These are phyloP conservation scores for Uncinocarpus reesii DNA, from an alignment of 2,329 filamentous ascomycete species.

Conservation along the genomic window DNA sequence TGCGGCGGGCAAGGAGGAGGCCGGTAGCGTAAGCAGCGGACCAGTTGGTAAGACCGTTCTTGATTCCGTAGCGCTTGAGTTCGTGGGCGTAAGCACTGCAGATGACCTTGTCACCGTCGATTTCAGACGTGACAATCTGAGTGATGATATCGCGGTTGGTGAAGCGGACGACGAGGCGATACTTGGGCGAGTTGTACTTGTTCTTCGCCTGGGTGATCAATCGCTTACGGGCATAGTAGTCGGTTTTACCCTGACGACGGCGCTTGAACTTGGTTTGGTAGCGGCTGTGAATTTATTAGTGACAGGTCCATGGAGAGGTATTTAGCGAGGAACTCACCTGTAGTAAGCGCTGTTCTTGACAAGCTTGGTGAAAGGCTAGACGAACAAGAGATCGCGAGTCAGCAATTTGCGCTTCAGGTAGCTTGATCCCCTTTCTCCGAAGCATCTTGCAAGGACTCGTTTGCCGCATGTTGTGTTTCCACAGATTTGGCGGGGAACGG, in stretches of 20 bases:
- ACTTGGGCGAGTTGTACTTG: constrained; percentile 99
- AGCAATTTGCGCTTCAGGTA: constrained; percentile 99
- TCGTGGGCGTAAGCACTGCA: constrained; percentile 88
- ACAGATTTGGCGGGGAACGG: background rate
- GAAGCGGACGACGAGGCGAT: constrained; percentile 98
- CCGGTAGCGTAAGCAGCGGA: constrained; percentile 92
- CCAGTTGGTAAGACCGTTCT: constrained; percentile 99
- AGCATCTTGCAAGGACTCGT: constrained; percentile 96
- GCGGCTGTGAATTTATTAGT: constrained; percentile 50
- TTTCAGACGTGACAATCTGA: constrained; percentile 94
- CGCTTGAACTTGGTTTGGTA: constrained; percentile 99
- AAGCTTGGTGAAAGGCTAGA: constrained; percentile 79
- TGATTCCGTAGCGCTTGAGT: constrained; percentile 93
- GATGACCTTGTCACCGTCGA: constrained; percentile 97
- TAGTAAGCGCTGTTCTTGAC: constrained; percentile 98
- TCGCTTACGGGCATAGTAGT: constrained; percentile 99
- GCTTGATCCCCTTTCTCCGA: constrained; percentile 54
- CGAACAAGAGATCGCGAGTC: constrained; percentile 61
- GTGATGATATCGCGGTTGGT: constrained; percentile 98
- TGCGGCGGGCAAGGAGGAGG: constrained; percentile 92
- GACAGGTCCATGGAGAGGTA: constrained; percentile 10
- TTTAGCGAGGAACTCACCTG: constrained; percentile 56
- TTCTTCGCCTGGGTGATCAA: constrained; percentile 99
- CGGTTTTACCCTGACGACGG: constrained; percentile 91
- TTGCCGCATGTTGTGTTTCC: constrained; percentile 23